Conservation (phyloP, 2,329 filamentous ascomycete genomes). For the Trichoderma simmonsii region DNA sequence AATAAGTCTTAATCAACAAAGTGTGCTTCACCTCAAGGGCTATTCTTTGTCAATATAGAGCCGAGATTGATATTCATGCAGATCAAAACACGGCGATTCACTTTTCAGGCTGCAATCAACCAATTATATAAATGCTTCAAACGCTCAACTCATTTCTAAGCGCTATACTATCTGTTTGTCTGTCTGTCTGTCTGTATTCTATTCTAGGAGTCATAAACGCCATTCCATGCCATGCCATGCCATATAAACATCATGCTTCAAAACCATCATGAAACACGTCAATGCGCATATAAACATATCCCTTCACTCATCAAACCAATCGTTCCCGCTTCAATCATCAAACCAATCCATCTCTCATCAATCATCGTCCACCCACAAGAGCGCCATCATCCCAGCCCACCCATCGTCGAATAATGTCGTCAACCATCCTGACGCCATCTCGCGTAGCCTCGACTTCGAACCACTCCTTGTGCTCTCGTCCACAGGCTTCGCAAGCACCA, state of each 20-base stretch:
- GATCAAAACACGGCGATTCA: neutral
- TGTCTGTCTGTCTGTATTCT: neutral
- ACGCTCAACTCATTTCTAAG: neutral
- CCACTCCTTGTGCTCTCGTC: conserved; percentile 88
- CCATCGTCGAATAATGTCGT: conserved; percentile 77
- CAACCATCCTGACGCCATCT: conserved; percentile 63
- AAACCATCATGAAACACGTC: neutral
- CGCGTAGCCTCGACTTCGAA: conserved; percentile 80
- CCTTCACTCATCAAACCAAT: neutral
- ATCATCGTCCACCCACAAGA: conserved; percentile 20
- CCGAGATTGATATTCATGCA: neutral
- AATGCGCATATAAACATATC: neutral
- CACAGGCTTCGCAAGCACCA: conserved; percentile 70
- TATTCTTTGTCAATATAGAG: neutral
- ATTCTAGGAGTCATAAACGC: neutral
- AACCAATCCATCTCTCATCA: neutral
- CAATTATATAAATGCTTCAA: neutral
- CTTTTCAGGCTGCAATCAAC: neutral
- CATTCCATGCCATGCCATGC: conserved; percentile 1
- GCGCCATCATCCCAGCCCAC: conserved; percentile 70
- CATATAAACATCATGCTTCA: conserved; percentile 5
- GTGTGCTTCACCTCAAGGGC: too few relatives aligned
- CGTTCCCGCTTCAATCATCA: neutral
- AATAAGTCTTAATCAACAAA: too few relatives aligned
- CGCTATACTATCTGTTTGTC: neutral